Evolutionary conservation across 257 asterid species (phyloP).

Genomic region (Hygrophila difformis): DNA sequence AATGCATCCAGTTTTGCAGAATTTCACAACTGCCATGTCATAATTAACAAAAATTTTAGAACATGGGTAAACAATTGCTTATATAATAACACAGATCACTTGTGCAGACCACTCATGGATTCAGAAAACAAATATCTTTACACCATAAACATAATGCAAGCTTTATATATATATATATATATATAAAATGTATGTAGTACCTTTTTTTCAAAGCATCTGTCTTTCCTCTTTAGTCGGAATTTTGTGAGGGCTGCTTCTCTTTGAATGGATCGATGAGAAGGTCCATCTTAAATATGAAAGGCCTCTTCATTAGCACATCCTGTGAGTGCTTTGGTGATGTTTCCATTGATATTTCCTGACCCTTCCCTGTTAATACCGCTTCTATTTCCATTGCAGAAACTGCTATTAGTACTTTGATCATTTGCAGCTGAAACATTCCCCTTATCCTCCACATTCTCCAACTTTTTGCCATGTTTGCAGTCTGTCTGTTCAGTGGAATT

Average conservation of each 20-base stretch:
- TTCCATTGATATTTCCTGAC: slow-evolving; percentile 17
- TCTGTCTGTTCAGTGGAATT: slow-evolving; percentile 36
- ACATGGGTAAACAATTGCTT: too few relatives aligned
- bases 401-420: slow-evolving; percentile 35
- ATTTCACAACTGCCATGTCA: too few relatives aligned
- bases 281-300: slow-evolving; percentile 23
- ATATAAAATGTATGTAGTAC: slow-evolving; percentile 6
- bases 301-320: slow-evolving; percentile 36
- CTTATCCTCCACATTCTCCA: slow-evolving; percentile 28
- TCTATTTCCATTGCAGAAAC: slow-evolving; percentile 26
- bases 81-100: too few relatives aligned
- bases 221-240: slow-evolving; percentile 57
- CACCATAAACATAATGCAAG: background rate
- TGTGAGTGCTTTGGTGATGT: slow-evolving; percentile 10
- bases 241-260: slow-evolving; percentile 60
- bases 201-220: slow-evolving; percentile 70
- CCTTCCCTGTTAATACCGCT: slow-evolving; percentile 15
- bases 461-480: slow-evolving; percentile 24
- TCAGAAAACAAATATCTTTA: too few relatives aligned
- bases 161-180: background rate
- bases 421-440: slow-evolving; percentile 19
- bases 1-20: background rate
- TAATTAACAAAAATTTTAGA: too few relatives aligned
- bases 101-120: too few relatives aligned
- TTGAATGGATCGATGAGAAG: slow-evolving; percentile 29